Evolutionary conservation across 805 yeast species (phyloP), one percentile per base, ranked within the genome.

Genomic region (Debaryomyces tyrocola): DNA sequence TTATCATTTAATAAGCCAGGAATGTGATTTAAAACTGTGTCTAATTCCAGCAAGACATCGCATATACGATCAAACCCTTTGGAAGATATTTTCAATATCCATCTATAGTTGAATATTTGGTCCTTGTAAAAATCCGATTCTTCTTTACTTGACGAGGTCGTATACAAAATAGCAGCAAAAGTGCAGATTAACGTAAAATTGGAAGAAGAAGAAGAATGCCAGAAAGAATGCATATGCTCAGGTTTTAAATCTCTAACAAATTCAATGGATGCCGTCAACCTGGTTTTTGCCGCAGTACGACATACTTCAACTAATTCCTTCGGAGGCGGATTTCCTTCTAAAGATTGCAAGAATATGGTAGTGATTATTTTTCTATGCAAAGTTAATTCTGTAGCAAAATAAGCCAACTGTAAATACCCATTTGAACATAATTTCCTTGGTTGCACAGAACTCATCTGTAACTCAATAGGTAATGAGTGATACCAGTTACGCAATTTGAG

Each of bases 371-470:
- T 82, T 41, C 97, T 70, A 63, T 91, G 97, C 20, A 91, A 70
- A 0, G 94, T 86, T 33, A 91, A 80, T 60, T 91, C 98, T 0
- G 96, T 86, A 0, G 95, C 92, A 67, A 90, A 87, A 63, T 91
- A 91, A 1, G 95, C 86, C 40, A 91, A 66, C 46, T 90, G 95
- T 42, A 91, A 69, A 51, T 86, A 83, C 0, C 95, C 92, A 60
- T 85, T 84, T 12, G 91, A 78, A 56, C 84, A 85, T 45, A 84
- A 76, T 54, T 79, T 81, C 37, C 87, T 70, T 7, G 85, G 81
- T 49, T 76, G 79, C 11, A 79, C 74, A 1, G 82, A 67, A 45
- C 66, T 75, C 87, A 83, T 85, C 48, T 83, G 90, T 31, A 84
- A 66, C 54, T 75, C 81, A 20, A 69, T 67, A 0, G 90, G 94